Conservation (phyloP, 306 rosid species). For the Malus fusca region DNA sequence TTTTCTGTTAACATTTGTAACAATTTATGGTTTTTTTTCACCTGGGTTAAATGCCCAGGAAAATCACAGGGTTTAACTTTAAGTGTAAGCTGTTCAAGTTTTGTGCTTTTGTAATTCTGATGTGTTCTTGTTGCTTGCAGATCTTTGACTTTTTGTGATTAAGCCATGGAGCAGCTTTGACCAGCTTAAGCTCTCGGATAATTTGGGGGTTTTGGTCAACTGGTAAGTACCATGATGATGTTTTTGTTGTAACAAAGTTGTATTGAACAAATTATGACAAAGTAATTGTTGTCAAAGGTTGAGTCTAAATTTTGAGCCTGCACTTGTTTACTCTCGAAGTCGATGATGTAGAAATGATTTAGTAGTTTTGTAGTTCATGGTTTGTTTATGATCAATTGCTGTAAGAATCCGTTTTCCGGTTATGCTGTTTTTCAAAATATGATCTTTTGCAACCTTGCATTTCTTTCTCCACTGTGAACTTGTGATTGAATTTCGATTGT, state of each 20-base stretch:
- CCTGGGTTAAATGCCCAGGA: slow-evolving; percentile 13
- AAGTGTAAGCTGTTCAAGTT: neutral
- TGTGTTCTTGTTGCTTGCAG: slow-evolving; percentile 24
- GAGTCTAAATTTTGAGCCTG: neutral
- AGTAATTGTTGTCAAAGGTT: neutral
- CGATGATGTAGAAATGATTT: neutral
- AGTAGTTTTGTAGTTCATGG: neutral
- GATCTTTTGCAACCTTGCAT: neutral
- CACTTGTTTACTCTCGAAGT: neutral
- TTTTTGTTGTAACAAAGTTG: neutral
- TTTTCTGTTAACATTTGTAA: neutral
- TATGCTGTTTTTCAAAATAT: neutral
- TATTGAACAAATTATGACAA: neutral
- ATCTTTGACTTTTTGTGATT: slow-evolving; percentile 25
- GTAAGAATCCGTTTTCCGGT: neutral
- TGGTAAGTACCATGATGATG: slow-evolving; percentile 22
- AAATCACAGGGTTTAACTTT: neutral
- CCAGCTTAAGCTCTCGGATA: neutral
- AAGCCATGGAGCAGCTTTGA: slow-evolving; percentile 15
- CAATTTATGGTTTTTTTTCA: slow-evolving; percentile 8
- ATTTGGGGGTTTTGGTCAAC: neutral
- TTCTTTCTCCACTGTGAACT: neutral
- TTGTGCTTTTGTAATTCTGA: slow-evolving; percentile 6
- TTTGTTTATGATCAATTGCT: neutral
- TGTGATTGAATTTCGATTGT: neutral